Base-by-base conservation (phyloP, 2,329 filamentous ascomycete species). In the Venturia carpophila region DNA sequence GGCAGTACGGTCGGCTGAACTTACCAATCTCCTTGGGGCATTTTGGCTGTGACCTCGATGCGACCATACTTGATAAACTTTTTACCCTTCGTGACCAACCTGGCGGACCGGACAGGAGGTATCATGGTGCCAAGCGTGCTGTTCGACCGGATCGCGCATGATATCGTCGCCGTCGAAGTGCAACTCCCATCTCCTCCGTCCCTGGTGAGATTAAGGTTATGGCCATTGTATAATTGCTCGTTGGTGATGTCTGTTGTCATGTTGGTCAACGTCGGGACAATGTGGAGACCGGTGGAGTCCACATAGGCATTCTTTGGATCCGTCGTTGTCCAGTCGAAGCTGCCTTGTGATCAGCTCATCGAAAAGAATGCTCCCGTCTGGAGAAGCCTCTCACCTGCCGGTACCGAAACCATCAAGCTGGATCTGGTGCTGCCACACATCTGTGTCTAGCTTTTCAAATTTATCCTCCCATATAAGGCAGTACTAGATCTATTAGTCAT, bases 241-340 rank as follows among this genome's bases (percentile, higher is more conserved):
- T 70, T 71, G 5, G 75, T 78, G 65, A 80, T 78, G 45, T 70
- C 63, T 13, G 73, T 75, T 30, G 69, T 71, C 60, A 72, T 68
- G 30, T 70, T 73, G 19, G 80, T 83, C 27, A 83, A 71, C 0
- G 80, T 83, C 17, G 80, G 81, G 34, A 82, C 78, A 63, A 84
- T 83, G 70, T 82, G 80, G 49, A 83, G 75, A 21, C 80, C 80
- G 34, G 77, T 71, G 0, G 68, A 71, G 68, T 82, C 79, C 52
- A 79, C 74, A 69, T 79, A 83, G 13, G 78, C 73, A 70, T 84
- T 83, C 63, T 71, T 71, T 1, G 72, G 67, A 67, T 82, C 80
- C 2, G 72, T 73, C 11, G 82, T 83, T 0, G 82, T 83, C 81
- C 80, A 82, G 73, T 83, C 82, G 68, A 84, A 84, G 39, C 78